These are phyloP conservation scores for Scheffersomyces parashehatae DNA, from an alignment of 1,139 yeast genomes.

Conservation along the genomic window DNA sequence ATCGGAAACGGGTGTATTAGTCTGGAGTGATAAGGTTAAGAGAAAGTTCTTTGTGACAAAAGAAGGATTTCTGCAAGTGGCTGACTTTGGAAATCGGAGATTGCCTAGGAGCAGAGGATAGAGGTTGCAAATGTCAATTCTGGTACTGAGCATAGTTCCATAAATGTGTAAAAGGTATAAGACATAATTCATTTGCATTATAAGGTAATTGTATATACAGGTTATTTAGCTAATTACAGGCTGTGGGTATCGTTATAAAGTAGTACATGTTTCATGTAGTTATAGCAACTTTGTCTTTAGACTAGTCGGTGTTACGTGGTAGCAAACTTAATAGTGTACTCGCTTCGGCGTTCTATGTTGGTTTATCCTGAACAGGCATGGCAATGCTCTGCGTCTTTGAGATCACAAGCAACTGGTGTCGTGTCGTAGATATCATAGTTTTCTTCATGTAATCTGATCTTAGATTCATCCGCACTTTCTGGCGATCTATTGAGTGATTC, in stretches of 20 bases:
- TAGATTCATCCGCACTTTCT: too few relatives aligned
- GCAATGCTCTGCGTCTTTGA: constrained; percentile 35
- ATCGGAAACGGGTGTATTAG: constrained; percentile 82
- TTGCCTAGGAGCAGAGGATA: constrained; percentile 17
- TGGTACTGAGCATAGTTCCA: too few relatives aligned
- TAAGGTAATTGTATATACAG: too few relatives aligned
- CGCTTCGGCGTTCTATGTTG: background rate
- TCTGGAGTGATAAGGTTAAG: constrained; percentile 78
- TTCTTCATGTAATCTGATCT: background rate
- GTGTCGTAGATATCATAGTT: constrained; percentile 30
- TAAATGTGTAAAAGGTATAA: too few relatives aligned
- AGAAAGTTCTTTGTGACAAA: constrained; percentile 77
- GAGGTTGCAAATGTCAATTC: too few relatives aligned
- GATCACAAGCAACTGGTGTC: constrained; percentile 40
- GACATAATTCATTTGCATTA: too few relatives aligned
- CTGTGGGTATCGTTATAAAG: too few relatives aligned
- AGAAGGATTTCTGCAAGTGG: constrained; percentile 86
- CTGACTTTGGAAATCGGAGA: constrained; percentile 79
- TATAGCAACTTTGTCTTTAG: too few relatives aligned
- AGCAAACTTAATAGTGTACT: background rate
- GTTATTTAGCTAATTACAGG: too few relatives aligned
- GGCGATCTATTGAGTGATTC: background rate
- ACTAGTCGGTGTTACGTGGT: background rate
- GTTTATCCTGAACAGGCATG: constrained; percentile 47
- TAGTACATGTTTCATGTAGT: too few relatives aligned